Conservation (phyloP, 768 basidiomycete genomes). For the Suillus subaureus region DNA sequence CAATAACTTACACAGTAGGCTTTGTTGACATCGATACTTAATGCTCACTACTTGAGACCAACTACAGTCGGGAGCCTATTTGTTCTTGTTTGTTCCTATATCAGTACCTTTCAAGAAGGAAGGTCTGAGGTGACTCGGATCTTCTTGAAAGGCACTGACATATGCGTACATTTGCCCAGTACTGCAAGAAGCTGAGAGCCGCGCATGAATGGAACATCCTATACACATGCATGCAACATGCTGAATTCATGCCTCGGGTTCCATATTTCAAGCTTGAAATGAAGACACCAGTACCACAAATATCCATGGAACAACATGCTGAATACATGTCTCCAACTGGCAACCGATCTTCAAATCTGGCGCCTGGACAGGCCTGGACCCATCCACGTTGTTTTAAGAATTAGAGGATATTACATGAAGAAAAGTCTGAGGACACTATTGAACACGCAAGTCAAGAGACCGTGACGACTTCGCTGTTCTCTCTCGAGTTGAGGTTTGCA, state of each 20-base stretch:
- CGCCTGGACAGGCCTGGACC: neutral
- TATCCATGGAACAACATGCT: neutral
- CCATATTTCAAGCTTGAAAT: neutral
- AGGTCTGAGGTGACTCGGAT: neutral
- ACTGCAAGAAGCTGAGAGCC: too few relatives aligned
- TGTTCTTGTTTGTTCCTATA: neutral
- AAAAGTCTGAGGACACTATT: neutral
- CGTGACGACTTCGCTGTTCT: neutral
- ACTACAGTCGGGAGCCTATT: neutral
- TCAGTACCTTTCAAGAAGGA: neutral
- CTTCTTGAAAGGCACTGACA: too few relatives aligned
- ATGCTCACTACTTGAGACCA: too few relatives aligned
- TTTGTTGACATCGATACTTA: neutral
- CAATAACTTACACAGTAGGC: neutral
- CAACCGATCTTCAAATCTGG: constrained; percentile 1
- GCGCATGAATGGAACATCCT: neutral
- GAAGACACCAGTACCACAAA: neutral
- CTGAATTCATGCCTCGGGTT: neutral
- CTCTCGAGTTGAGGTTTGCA: neutral
- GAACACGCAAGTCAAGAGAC: neutral
- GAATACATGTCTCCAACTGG: neutral
- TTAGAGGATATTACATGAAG: neutral
- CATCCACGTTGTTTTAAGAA: neutral
- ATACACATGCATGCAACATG: neutral
- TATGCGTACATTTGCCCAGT: too few relatives aligned